phyloP scores from a whole-genome alignment of 2,329 filamentous ascomycete genomes.

The Exophiala aquamarina region DNA sequence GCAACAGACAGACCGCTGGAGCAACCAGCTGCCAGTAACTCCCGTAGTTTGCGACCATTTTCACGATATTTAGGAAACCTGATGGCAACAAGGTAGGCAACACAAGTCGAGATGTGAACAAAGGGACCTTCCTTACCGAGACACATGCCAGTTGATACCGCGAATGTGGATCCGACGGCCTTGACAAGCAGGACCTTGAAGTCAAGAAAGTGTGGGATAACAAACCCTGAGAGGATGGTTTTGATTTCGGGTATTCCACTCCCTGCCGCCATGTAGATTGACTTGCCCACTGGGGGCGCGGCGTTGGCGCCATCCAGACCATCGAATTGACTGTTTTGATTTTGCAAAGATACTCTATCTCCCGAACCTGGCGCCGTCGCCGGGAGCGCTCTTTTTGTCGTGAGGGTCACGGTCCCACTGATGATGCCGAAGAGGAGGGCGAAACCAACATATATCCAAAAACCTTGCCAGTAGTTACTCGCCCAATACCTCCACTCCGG shows the following conservation, averaged over 20 bases:
- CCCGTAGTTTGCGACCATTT: conserved; percentile 59
- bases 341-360: conserved; percentile 45
- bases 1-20: conserved; percentile 60
- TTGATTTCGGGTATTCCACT: conserved; percentile 64
- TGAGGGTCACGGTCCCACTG: conserved; percentile 50
- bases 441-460: conserved; percentile 51
- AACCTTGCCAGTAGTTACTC: conserved; percentile 39
- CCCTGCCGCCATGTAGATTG: conserved; percentile 60
- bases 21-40: conserved; percentile 59
- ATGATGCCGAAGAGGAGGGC: conserved; percentile 52
- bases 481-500: conserved; percentile 47
- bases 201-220: conserved; percentile 58
- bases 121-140: conserved; percentile 64
- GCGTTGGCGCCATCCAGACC: conserved; percentile 40
- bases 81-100: conserved; percentile 54
- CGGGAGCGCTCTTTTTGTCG: conserved; percentile 51
- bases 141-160: conserved; percentile 60
- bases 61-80: conserved; percentile 58
- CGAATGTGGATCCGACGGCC: conserved; percentile 58
- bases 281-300: conserved; percentile 43
- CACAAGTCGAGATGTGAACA: conserved; percentile 61
- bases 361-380: conserved; percentile 37
- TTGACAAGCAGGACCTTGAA: conserved; percentile 58
- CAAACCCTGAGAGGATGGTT: conserved; percentile 61
- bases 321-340: conserved; percentile 43